Conservation (phyloP, 2,329 filamentous ascomycete genomes). For the Helotiales sp. region DNA sequence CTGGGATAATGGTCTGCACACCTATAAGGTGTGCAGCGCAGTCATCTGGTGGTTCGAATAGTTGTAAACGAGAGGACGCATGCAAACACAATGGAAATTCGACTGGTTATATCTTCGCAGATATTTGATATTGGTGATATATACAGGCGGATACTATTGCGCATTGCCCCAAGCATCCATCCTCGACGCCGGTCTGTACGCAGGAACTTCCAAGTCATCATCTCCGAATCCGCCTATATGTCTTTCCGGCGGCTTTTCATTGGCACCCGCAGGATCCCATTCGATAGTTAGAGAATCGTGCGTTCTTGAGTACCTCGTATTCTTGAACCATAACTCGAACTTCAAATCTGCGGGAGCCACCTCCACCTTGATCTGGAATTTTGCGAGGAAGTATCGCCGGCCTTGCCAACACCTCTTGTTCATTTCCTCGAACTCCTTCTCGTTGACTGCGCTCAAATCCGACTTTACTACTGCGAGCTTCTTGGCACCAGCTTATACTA, state of each 20-base stretch:
- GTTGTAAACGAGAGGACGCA: no score
- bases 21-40: no score
- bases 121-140: neutral
- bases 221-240: neutral
- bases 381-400: constrained; percentile 41
- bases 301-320: constrained; percentile 33
- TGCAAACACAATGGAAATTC: no score
- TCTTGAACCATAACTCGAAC: constrained; percentile 46
- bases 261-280: neutral
- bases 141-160: neutral
- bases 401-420: constrained; percentile 40
- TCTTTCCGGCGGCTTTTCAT: neutral
- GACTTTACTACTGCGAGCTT: constrained; percentile 43
- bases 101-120: neutral
- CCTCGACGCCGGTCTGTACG: neutral
- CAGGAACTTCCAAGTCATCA: neutral
- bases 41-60: no score
- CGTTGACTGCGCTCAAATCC: constrained; percentile 41
- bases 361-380: constrained; percentile 53
- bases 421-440: constrained; percentile 40
- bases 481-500: constrained; percentile 35
- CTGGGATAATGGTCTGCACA: no score
- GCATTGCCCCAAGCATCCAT: neutral
- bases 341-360: constrained; percentile 55
- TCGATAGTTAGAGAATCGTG: constrained; percentile 3